Percentiles rank a stretch among this genome's conserved stretches.
phyloP scores from a whole-genome alignment of 2,329 filamentous ascomycete species.

The Fusarium denticulatum region DNA sequence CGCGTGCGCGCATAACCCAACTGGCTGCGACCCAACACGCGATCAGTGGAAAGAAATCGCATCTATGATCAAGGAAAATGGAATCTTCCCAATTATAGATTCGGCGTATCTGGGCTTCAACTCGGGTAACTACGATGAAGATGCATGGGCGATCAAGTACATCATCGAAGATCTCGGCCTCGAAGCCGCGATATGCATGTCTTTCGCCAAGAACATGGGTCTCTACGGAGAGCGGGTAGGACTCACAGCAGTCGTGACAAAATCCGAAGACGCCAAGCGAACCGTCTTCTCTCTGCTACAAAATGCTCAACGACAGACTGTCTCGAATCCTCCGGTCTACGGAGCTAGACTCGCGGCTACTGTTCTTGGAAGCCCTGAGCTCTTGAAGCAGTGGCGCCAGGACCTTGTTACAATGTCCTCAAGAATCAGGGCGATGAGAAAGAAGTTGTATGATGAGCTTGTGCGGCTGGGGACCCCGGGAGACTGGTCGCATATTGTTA shows the following conservation, averaged over 20 bases:
- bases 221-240: slow-evolving; percentile 53
- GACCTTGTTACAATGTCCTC: slow-evolving; percentile 51
- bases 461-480: slow-evolving; percentile 47
- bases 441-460: slow-evolving; percentile 48
- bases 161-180: slow-evolving; percentile 47
- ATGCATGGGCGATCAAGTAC: slow-evolving; percentile 38
- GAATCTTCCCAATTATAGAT: slow-evolving; percentile 36
- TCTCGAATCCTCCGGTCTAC: slow-evolving; percentile 50
- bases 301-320: slow-evolving; percentile 46
- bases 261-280: slow-evolving; percentile 17
- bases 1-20: slow-evolving; percentile 56
- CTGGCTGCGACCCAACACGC: slow-evolving; percentile 49
- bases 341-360: slow-evolving; percentile 49
- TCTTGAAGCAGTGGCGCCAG: slow-evolving; percentile 47
- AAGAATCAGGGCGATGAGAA: slow-evolving; percentile 49
- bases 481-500: slow-evolving; percentile 50
- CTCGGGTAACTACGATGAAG: slow-evolving; percentile 37
- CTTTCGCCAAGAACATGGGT: slow-evolving; percentile 70
- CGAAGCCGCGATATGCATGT: slow-evolving; percentile 67
- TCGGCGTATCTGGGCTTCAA: slow-evolving; percentile 40
- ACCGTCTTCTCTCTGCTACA: slow-evolving; percentile 45
- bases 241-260: slow-evolving; percentile 43
- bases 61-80: slow-evolving; percentile 10
- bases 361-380: slow-evolving; percentile 44
- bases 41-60: slow-evolving; percentile 42